Evolutionary conservation across 1,284 basidiomycete species (phyloP).

Genomic region (Irpex rosettiformis): DNA sequence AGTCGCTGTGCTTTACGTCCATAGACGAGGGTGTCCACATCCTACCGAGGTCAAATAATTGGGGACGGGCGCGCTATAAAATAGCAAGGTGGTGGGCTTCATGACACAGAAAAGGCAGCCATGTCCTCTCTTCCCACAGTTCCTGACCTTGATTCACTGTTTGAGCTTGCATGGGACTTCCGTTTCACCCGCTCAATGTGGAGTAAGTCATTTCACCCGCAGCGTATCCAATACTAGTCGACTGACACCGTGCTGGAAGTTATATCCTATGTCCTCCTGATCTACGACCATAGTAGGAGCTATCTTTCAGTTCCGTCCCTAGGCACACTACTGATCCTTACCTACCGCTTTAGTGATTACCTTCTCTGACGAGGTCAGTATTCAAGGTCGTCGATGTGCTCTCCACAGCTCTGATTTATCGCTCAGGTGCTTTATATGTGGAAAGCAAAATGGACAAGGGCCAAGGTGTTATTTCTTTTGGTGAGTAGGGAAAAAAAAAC

Average conservation of each 20-base stretch:
- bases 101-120: neutral
- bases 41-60: too few relatives aligned
- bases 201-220: conserved; percentile 1
- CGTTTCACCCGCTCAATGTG: conserved; percentile 6
- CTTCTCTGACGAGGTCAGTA: conserved; percentile 9
- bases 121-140: neutral
- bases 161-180: conserved; percentile 3
- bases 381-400: neutral
- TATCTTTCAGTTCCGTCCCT: neutral
- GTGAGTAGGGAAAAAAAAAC: too few relatives aligned
- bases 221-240: neutral
- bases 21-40: too few relatives aligned
- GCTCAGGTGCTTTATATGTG: conserved; percentile 1
- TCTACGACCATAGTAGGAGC: conserved; percentile 12
- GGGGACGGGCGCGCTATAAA: neutral
- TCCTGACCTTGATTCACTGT: neutral
- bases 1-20: too few relatives aligned
- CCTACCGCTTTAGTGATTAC: conserved; percentile 10
- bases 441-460: neutral
- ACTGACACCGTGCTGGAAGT: neutral
- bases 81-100: neutral
- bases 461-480: neutral
- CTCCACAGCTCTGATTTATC: neutral
- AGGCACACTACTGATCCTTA: neutral
- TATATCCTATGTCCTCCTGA: conserved; percentile 5